These are phyloP conservation scores for Fusarium nygamai DNA, from an alignment of 2,329 filamentous ascomycete genomes.

Conservation along the genomic window DNA sequence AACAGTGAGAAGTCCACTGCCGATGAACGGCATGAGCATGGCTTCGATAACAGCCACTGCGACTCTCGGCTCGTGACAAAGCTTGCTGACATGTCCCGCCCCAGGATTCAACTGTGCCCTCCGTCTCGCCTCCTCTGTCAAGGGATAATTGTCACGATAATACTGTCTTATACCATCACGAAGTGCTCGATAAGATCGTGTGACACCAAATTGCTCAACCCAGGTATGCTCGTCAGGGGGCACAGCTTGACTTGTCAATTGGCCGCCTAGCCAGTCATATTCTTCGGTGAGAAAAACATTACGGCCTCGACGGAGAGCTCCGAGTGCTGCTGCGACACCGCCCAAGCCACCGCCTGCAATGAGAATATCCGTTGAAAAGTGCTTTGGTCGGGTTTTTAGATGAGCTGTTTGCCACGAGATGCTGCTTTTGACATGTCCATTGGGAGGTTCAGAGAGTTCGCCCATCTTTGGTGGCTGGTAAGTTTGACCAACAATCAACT, in stretches of 20 bases:
- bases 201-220: conserved; percentile 45
- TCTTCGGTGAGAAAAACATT: conserved; percentile 42
- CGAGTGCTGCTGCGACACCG: conserved; percentile 43
- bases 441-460: neutral
- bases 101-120: conserved; percentile 42
- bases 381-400: neutral
- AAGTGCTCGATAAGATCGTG: conserved; percentile 39
- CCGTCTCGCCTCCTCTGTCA: conserved; percentile 39
- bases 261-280: conserved; percentile 44
- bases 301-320: conserved; percentile 38
- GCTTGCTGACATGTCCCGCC: conserved; percentile 43
- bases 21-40: conserved; percentile 42
- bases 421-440: neutral
- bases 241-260: conserved; percentile 43
- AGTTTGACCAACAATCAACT: neutral
- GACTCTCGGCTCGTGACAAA: conserved; percentile 44
- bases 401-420: conserved; percentile 16
- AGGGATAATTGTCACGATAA: conserved; percentile 41
- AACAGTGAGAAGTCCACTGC: conserved; percentile 36
- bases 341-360: conserved; percentile 40
- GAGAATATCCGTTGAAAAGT: conserved; percentile 38
- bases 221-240: conserved; percentile 44
- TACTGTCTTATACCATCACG: conserved; percentile 40
- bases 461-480: conserved; percentile 15
- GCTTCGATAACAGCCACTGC: conserved; percentile 42